Percentiles rank a stretch among this genome's conserved stretches.
These are phyloP conservation scores for Globisporangium nodosum DNA, from an alignment of 352 stramenopile species.

Conservation along the genomic window DNA sequence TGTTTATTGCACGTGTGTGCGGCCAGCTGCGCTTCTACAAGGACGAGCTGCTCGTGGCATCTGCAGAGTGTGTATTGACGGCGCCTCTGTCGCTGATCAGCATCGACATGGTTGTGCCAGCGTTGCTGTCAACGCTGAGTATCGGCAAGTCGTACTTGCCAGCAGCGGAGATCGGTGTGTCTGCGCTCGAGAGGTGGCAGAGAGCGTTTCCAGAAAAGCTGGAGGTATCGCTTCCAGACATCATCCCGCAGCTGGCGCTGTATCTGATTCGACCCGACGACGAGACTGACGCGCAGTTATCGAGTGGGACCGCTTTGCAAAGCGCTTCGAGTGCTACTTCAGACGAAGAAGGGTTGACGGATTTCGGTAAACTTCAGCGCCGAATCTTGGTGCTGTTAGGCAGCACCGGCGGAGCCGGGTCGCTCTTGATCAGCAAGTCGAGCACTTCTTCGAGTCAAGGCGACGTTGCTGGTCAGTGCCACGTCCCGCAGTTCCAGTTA, in stretches of 20 bases:
- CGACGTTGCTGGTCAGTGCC: conserved; percentile 4
- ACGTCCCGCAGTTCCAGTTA: conserved; percentile 23
- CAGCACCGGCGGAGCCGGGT: conserved; percentile 39
- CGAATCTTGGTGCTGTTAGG: conserved; percentile 57
- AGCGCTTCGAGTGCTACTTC: conserved; percentile 5
- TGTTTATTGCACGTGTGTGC: conserved; percentile 43
- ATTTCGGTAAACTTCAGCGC: conserved; percentile 49
- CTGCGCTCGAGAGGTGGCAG: conserved; percentile 56
- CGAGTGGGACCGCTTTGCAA: neutral
- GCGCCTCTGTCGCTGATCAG: conserved; percentile 36
- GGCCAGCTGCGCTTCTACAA: conserved; percentile 64
- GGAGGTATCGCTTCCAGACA: conserved; percentile 22
- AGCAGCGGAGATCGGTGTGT: conserved; percentile 50
- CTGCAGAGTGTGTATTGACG: conserved; percentile 50
- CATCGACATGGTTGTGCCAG: conserved; percentile 22
- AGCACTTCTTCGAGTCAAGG: conserved; percentile 7
- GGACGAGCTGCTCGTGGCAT: conserved; percentile 66
- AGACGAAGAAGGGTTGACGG: conserved; percentile 14
- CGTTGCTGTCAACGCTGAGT: conserved; percentile 42
- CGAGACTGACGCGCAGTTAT: conserved; percentile 1
- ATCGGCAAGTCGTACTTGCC: conserved; percentile 62
- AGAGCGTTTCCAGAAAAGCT: conserved; percentile 19
- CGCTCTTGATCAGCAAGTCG: conserved; percentile 39
- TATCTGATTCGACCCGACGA: conserved; percentile 49
- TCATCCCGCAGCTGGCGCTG: conserved; percentile 39